Base-by-base conservation (phyloP, 2,329 filamentous ascomycete species). In the Monilinia vaccinii-corymbosi region DNA sequence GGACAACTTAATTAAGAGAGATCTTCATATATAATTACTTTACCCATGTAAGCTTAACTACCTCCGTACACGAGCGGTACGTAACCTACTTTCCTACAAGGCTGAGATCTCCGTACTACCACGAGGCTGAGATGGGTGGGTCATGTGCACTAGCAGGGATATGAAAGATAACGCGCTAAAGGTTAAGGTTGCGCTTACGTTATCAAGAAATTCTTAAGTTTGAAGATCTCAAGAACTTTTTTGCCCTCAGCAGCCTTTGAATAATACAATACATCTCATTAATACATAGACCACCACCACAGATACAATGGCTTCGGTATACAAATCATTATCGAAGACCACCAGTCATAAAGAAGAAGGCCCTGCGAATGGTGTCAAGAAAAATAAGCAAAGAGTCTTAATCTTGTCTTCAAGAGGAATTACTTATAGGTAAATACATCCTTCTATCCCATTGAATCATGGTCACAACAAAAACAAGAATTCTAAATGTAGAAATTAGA, bases 331-430 rank as follows among this genome's bases (percentile, higher is more conserved):
- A 56, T 86, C 85, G 7, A 89, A 87, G 74, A 75, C 76, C 67
- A 69, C 75, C 62, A 74, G 76, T 55, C 81, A 81, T 66, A 75
- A 78, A 58, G 71, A 75, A 55, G 79, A 83, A 50, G 76, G 71
- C 56, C 75, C 73, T 56, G 76, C 73, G 63, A 79, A 77, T 73
- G 78, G 77, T 61, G 69, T 77, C 50, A 80, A 76, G 72, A 87
- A 81, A 75, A 87, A 85, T 72, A 86, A 83, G 77, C 85, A 87
- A 74, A 80, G 91, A 69, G 89, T 97, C 56, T 79, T 99, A 65
- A 92, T 97, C 70, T 80, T 99, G 68, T 94, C 90, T 31, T 97
- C 92, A 28, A 81, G 94, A 77, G 94, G 94, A 65, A 90, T 97
- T 57, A 96, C 93, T 38, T 91, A 89, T 75, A 83, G 88, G 87